Conservation (phyloP, 805 yeast genomes). For the Suhomyces emberorum region DNA sequence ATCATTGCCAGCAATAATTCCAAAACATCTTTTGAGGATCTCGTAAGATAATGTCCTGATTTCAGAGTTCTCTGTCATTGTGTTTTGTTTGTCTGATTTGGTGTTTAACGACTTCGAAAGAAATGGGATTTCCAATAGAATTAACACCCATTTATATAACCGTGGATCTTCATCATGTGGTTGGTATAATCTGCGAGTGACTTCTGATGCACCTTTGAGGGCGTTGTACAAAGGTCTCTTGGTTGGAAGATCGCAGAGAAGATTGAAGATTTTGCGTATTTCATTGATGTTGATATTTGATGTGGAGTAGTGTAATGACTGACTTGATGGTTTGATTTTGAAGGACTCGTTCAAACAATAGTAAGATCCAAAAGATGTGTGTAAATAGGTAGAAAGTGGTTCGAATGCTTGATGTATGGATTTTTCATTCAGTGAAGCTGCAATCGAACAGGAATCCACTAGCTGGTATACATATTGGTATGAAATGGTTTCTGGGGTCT, state of each 20-base stretch:
- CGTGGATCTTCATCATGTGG: conserved; percentile 41
- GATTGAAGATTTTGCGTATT: conserved; percentile 43
- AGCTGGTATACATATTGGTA: conserved; percentile 29
- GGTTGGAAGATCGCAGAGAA: conserved; percentile 53
- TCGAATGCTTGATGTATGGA: conserved; percentile 37
- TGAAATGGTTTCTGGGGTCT: conserved; percentile 19
- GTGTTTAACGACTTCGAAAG: conserved; percentile 46
- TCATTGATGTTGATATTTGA: conserved; percentile 51
- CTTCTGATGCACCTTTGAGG: conserved; percentile 47
- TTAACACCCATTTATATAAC: conserved; percentile 56
- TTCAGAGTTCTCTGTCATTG: conserved; percentile 46
- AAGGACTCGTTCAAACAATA: conserved; percentile 56
- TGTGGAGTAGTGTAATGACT: conserved; percentile 38
- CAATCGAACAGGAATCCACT: conserved; percentile 31
- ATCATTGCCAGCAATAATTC: conserved; percentile 56
- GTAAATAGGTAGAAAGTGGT: conserved; percentile 50
- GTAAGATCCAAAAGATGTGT: conserved; percentile 45
- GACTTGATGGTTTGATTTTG: conserved; percentile 22
- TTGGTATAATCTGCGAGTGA: conserved; percentile 47
- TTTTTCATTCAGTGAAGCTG: conserved; percentile 14
- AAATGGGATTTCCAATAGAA: conserved; percentile 67
- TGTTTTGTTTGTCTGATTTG: conserved; percentile 16
- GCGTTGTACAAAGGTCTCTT: conserved; percentile 57
- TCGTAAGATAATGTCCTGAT: conserved; percentile 61
- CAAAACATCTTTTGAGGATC: conserved; percentile 63